Evolutionary conservation across 2,329 filamentous ascomycete species (phyloP), one percentile per base, ranked within the genome.

Genomic region (Colletotrichum magnum): DNA sequence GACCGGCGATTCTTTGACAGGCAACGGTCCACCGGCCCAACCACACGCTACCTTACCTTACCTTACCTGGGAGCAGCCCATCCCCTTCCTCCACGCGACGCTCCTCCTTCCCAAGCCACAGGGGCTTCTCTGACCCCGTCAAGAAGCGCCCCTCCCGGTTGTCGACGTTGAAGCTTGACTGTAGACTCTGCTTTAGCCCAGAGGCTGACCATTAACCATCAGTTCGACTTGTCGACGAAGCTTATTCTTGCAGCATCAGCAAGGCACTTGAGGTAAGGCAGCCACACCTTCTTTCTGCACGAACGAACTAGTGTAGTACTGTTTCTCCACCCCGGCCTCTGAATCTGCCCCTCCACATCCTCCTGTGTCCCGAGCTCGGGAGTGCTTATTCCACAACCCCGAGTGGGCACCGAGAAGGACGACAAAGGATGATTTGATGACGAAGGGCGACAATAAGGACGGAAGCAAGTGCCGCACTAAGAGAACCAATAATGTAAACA

Each of bases 1-100:
- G 48, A 56, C 51, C 53, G 61, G 61, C 26, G 45, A 60, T 63
- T 64, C 48, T 66, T 69, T 71, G 65, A 71, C 69, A 71, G 65
- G 56, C 58, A 64, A 52, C 71, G 69, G 54, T 71, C 58, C 57
- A 70, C 64, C 58, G 60, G 48, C 48, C 64, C 62, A 70, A 48
- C 51, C 48, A 50, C 53, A 32, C 58, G 47, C 50, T 52, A 15
- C 18, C 59, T 36, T 64, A 18, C 41, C 32, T 58, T 52, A 15
- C 26, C 59, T 36, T 64, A 18, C 41, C 32, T 58, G 45, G 32
- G 32, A 64, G 52, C 26, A 64, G 47, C 24, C 48, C 57, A 54
- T 66, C 63, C 56, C 48, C 12, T 28, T 50, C 50, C 51, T 54
- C 48, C 41, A 32, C 24, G 48, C 59, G 18, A 39, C 32, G 28